Evolutionary conservation across 257 asterid species (phyloP), one percentile per base, ranked within the genome.

Genomic region (Craterostigma plantagineum): DNA sequence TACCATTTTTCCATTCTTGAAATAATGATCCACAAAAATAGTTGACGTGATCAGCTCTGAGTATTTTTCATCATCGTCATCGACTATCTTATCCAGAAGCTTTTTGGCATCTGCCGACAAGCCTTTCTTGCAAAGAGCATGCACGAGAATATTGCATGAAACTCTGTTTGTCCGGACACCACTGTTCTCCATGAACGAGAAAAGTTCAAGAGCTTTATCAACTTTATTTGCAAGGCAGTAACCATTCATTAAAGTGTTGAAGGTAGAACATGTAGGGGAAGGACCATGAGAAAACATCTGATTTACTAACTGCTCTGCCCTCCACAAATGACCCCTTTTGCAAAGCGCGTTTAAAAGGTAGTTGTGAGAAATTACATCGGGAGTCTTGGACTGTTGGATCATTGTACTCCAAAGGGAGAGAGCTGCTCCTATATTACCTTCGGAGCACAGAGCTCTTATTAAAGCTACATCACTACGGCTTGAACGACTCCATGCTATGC

Each of bases 91-190:
- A 59, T 62, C 64, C 7, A 87, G 69, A 58, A 79, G 70, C 65
- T 57, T 66, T 44, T 54, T 70, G 2, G 83, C 73, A 23, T 61
- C 57, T 50, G 63, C 69, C 61, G 74, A 14, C 41, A 72, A 55
- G 49, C 95, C 95, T 52, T 66, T 70, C 58, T 57, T 64, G 60
- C 85, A 71, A 70, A 78, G 84, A 35, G 83, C 90, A 50, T 76
- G 82, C 30, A 76, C 76, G 46, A 82, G 70, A 57, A 82, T 87
- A 62, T 79, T 82, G 59, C 85, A 83, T 8, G 93, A 76, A 52
- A 76, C 64, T 60, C 66, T 68, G 49, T 79, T 72, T 42, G 95
- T 93, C 43, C 61, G 44, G 46, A 70, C 44, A 45, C 83, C 92
- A 50, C 17, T 23, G 38, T 54, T 44, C 56, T 57, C 54, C 98